Evolutionary conservation across 106 monocot genomes (phyloP), one percentile per base, ranked within the genome.

Genomic region (Chionographis japonica): DNA sequence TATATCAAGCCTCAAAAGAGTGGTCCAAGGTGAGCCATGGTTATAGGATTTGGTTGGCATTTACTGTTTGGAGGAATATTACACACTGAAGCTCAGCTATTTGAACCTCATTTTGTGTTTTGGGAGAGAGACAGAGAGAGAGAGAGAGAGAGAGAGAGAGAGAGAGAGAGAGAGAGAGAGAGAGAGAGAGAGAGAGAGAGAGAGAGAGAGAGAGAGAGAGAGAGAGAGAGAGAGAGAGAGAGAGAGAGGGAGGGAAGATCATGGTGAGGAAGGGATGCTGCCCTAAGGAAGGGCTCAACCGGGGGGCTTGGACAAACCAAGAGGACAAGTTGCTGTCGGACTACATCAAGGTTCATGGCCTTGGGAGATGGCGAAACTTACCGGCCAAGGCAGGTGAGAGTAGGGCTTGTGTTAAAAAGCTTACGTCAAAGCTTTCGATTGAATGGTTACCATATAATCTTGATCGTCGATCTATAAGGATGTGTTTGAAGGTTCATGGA

Each of bases 301-400:
- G 75, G 40, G 90, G 90, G 42, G 78, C 83, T 12, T 90, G 86
- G 90, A 86, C 86, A 51, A 78, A 68, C 41, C 69, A 90, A n/a
- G 90, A 84, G 68, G 90, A 90, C 77, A 81, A 86, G 62, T 53
- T 90, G 54, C 61, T 86, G 11, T 80, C 82, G 4, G 86, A 90
- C 17, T 86, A 86, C 49, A 90, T 90, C 53, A 61, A 18, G 13
- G 54, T 60, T 63, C 80, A 90, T 56, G 86, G 86, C 39, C 50
- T 70, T 3, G 86, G 80, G 19, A 77, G 70, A 52, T 90, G 90
- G 90, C 17, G 86, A 65, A 86, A 40, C 19, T 57, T 90, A 50
- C 90, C 90, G 15, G 65, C 61, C 0, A 83, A 86, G 61, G 90
- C 90, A 69, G 90, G 89, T 83, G 52, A 68, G 54, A 19, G 16